Conservation (phyloP, 2,329 filamentous ascomycete species). For the Penicillium sp. region DNA sequence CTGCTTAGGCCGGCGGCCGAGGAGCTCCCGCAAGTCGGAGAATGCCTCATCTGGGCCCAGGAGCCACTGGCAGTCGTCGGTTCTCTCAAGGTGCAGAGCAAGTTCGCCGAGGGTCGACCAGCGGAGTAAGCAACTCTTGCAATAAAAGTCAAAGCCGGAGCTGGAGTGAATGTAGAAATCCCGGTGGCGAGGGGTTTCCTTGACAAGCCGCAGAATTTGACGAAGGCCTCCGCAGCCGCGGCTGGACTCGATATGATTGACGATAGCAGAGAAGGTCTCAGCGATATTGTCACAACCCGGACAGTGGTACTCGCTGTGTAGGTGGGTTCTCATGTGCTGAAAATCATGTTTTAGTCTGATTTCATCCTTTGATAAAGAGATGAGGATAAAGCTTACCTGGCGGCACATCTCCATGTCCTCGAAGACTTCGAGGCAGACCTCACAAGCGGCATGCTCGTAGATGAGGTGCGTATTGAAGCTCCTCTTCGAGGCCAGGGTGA, state of each 20-base stretch:
- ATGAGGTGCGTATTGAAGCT: neutral
- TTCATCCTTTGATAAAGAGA: neutral
- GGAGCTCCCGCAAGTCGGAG: neutral
- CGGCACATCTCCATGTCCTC: neutral
- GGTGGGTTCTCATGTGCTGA: neutral
- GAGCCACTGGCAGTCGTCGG: neutral
- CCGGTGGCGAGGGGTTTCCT: neutral
- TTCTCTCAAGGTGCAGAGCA: neutral
- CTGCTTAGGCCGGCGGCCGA: neutral
- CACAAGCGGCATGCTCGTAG: neutral
- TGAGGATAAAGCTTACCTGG: neutral
- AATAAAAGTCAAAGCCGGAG: neutral
- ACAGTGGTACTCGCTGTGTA: neutral
- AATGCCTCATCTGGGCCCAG: neutral
- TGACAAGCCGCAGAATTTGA: neutral
- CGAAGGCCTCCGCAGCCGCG: neutral
- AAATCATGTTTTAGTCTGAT: neutral
- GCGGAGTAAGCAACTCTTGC: neutral
- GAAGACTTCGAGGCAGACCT: neutral
- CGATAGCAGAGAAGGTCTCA: neutral
- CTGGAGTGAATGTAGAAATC: neutral
- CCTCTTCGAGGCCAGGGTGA: neutral
- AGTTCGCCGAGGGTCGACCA: neutral
- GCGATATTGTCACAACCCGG: neutral
- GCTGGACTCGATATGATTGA: neutral